These are phyloP conservation scores for Cicer pinnatifidum DNA, from an alignment of 306 rosid species.

Conservation along the genomic window DNA sequence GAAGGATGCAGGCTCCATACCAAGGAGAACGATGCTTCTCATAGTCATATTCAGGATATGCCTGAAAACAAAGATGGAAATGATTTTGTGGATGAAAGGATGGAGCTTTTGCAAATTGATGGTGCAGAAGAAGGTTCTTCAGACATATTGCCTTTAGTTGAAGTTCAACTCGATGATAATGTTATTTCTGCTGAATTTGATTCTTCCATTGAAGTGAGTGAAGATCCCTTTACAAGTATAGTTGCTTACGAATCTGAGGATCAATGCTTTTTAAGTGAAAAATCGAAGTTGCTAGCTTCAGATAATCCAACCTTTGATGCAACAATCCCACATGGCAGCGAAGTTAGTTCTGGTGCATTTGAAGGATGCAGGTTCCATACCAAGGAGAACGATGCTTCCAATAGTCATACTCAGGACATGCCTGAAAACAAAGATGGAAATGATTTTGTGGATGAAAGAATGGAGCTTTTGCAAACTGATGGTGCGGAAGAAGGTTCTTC, in stretches of 20 bases:
- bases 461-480: slow-evolving; percentile 37
- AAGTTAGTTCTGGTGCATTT: slow-evolving; percentile 40
- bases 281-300: slow-evolving; percentile 37
- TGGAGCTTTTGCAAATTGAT: slow-evolving; percentile 38
- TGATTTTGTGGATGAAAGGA: slow-evolving; percentile 44
- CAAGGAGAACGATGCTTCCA: slow-evolving; percentile 37
- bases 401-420: slow-evolving; percentile 39
- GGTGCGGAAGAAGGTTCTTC: slow-evolving; percentile 39
- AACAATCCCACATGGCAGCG: slow-evolving; percentile 39
- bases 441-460: slow-evolving; percentile 44
- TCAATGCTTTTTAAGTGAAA: slow-evolving; percentile 45
- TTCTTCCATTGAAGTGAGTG: slow-evolving; percentile 44
- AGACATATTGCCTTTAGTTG: slow-evolving; percentile 44
- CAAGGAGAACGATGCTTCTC: slow-evolving; percentile 37
- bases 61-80: slow-evolving; percentile 39
- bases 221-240: slow-evolving; percentile 34
- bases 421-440: slow-evolving; percentile 39
- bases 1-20: slow-evolving; percentile 36
- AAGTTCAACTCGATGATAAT: slow-evolving; percentile 38
- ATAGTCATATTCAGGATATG: slow-evolving; percentile 40
- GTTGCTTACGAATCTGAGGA: slow-evolving; percentile 41
- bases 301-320: slow-evolving; percentile 40
- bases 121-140: slow-evolving; percentile 39
- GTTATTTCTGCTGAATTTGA: slow-evolving; percentile 41
- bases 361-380: slow-evolving; percentile 36